Conservation (phyloP, 768 basidiomycete genomes). For the Coprinopsis cinerea region DNA sequence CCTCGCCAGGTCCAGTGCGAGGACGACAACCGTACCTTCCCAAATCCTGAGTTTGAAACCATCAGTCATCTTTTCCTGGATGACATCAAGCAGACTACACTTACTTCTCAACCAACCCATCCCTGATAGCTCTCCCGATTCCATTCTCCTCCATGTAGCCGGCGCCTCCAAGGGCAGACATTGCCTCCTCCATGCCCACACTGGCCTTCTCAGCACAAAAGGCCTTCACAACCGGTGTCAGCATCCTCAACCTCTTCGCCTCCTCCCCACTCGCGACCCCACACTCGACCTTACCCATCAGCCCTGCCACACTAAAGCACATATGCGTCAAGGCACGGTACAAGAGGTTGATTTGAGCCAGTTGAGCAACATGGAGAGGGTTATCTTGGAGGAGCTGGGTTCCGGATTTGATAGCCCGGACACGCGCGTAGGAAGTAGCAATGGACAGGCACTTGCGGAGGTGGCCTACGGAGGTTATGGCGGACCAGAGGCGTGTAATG, state of each 20-base stretch:
- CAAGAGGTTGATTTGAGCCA: conserved; percentile 53
- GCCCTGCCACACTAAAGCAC: conserved; percentile 47
- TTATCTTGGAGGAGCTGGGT: conserved; percentile 45
- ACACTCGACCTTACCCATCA: conserved; percentile 62
- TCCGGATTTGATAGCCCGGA: conserved; percentile 51
- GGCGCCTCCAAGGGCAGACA: conserved; percentile 68
- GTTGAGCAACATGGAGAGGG: conserved; percentile 57
- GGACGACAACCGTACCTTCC: conserved; percentile 70
- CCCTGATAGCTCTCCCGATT: conserved; percentile 62
- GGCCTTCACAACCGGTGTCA: conserved; percentile 68
- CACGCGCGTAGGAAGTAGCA: conserved; percentile 56
- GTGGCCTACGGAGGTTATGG: conserved; percentile 47
- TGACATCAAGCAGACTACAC: conserved; percentile 1
- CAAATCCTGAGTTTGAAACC: conserved; percentile 48
- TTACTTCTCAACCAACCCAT: conserved; percentile 66
- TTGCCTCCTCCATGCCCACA: conserved; percentile 65
- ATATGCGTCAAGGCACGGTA: conserved; percentile 66
- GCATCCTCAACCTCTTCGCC: conserved; percentile 45
- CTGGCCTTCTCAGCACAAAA: conserved; percentile 62
- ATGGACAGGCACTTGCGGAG: conserved; percentile 61
- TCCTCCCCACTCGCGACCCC: conserved; percentile 45
- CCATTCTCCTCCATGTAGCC: conserved; percentile 84
- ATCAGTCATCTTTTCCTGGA: conserved; percentile 1
- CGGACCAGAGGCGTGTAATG: conserved; percentile 70
- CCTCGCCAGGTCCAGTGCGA: conserved; percentile 61